Percentiles rank a stretch among this genome's conserved stretches.
Conservation (phyloP, 306 rosid species). For the Dicorynia guianensis region DNA sequence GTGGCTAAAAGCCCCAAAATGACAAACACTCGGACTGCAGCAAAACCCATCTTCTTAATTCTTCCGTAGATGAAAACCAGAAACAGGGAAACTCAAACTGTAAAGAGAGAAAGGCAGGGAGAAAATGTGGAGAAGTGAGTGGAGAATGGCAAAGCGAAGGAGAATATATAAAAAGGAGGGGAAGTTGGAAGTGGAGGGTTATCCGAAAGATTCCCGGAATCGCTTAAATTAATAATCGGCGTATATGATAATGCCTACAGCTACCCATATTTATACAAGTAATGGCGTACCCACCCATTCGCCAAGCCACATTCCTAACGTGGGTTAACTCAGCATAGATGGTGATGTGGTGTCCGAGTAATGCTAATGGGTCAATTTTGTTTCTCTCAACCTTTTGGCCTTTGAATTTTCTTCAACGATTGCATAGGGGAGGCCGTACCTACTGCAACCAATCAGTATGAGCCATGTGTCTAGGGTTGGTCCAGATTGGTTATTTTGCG, state of each 20-base stretch:
- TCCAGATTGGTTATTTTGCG: conserved; percentile 11
- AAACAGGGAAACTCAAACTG: not conserved
- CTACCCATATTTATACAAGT: not conserved
- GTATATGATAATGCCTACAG: conserved; percentile 42
- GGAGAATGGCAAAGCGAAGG: conserved; percentile 6
- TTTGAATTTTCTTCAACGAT: conserved; percentile 16
- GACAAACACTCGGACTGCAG: conserved; percentile 52
- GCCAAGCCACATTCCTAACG: not conserved
- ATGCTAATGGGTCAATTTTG: conserved; percentile 35
- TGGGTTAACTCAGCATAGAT: conserved; percentile 29
- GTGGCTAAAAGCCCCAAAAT: conserved; percentile 69
- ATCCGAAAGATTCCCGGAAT: not conserved
- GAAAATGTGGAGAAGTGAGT: not conserved
- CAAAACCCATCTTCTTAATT: conserved; percentile 50
- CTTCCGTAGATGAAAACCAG: not conserved
- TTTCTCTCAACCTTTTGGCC: not conserved
- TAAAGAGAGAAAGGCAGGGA: not conserved
- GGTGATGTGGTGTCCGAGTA: conserved; percentile 40
- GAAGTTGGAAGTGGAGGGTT: conserved; percentile 31
- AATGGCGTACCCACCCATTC: not conserved
- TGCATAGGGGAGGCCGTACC: too few species aligned
- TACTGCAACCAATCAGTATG: too few species aligned
- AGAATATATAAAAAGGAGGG: conserved; percentile 42
- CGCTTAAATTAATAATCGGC: conserved; percentile 48
- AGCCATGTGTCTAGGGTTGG: not conserved